Percentiles rank a stretch among this genome's conserved stretches.
phyloP scores from a whole-genome alignment of 306 rosid genomes.

The Sechiopsis laciniata region DNA sequence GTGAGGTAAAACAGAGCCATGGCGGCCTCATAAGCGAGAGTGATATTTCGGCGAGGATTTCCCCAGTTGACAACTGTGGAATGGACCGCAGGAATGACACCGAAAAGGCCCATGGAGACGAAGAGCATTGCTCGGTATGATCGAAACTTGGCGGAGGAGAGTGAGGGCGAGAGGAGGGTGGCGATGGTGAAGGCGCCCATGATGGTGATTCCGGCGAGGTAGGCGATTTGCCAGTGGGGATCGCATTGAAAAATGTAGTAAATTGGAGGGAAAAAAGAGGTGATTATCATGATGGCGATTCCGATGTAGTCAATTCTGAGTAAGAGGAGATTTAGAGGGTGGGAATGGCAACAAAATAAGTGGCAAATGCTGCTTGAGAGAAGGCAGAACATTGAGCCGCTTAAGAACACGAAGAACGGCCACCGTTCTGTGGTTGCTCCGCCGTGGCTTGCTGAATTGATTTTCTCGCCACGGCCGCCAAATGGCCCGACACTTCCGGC shows the following conservation, averaged over 20 bases:
- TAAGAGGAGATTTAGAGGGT: slow-evolving; percentile 43
- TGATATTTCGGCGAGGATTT: slow-evolving; percentile 58
- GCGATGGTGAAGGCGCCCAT: slow-evolving; percentile 73
- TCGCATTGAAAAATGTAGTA: slow-evolving; percentile 85
- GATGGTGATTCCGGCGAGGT: slow-evolving; percentile 70
- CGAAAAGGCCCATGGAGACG: slow-evolving; percentile 88
- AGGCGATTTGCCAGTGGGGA: slow-evolving; percentile 71
- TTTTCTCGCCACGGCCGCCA: background rate
- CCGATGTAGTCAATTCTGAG: slow-evolving; percentile 72
- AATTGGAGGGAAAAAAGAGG: slow-evolving; percentile 91
- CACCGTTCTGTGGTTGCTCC: slow-evolving; percentile 38
- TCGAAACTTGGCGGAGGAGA: slow-evolving; percentile 49
- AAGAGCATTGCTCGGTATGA: slow-evolving; percentile 63
- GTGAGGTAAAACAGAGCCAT: slow-evolving; percentile 76
- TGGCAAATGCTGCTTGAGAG: slow-evolving; percentile 89
- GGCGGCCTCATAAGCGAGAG: slow-evolving; percentile 52
- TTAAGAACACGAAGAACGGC: slow-evolving; percentile 87
- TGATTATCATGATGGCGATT: slow-evolving; percentile 78
- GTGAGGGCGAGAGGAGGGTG: slow-evolving; percentile 59
- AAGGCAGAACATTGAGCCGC: slow-evolving; percentile 91
- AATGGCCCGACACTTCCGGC: background rate
- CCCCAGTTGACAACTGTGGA: slow-evolving; percentile 68
- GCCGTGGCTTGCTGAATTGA: background rate
- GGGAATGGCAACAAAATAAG: slow-evolving; percentile 87
- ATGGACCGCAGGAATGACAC: slow-evolving; percentile 75